A percentile compares a stretch with the other conserved stretches of the same genome.
Conservation (phyloP, 306 rosid species). For the Cucurbita maxima region DNA sequence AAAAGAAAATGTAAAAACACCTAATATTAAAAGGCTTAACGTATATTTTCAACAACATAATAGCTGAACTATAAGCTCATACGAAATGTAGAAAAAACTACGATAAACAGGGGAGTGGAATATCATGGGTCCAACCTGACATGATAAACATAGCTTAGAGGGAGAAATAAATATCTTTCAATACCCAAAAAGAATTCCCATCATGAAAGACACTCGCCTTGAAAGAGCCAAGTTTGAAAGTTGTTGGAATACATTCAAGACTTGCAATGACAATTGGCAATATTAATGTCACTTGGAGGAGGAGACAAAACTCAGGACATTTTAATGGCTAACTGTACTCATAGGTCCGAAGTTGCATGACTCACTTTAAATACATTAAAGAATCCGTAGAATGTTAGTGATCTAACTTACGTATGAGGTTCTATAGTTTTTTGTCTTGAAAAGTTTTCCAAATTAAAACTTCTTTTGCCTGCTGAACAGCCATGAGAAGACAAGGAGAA, state of each 20-base stretch:
- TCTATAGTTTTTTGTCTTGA: not conserved
- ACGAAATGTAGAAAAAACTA: not conserved
- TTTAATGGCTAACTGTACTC: not conserved
- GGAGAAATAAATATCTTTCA: not conserved
- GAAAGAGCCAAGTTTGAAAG: not conserved
- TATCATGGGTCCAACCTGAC: not conserved
- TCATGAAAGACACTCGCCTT: not conserved
- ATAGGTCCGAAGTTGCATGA: not conserved
- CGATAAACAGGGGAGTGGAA: not conserved
- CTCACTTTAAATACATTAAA: not conserved
- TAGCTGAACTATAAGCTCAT: not conserved
- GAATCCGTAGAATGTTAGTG: not conserved
- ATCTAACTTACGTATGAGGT: not conserved
- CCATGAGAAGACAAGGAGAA: not conserved
- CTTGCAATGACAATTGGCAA: not conserved
- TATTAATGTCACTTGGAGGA: not conserved
- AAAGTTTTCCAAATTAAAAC: not conserved
- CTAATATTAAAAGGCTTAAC: not conserved
- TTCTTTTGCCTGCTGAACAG: not conserved
- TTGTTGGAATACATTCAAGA: not conserved
- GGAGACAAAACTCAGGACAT: not conserved
- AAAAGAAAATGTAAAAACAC: constrained; percentile 1
- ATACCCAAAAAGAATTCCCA: not conserved
- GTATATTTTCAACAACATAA: not conserved
- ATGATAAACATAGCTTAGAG: not conserved